phyloP scores from a whole-genome alignment of 2,329 filamentous ascomycete genomes.

The Rhexocercosporidium sp. region DNA sequence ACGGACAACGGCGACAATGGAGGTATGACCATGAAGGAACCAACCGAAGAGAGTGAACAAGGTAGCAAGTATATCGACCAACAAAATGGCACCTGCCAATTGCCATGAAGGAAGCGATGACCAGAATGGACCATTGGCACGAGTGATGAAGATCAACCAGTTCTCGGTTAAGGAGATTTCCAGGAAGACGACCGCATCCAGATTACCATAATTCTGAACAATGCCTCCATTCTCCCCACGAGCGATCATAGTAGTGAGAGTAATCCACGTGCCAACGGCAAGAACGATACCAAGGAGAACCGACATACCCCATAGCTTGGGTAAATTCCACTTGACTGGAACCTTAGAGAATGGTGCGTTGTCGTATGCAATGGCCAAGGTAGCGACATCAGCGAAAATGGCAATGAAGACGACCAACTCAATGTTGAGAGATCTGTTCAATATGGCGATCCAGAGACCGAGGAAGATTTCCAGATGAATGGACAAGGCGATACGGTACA shows the following conservation, averaged over 20 bases:
- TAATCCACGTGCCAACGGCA: constrained; percentile 85
- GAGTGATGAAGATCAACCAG: constrained; percentile 96
- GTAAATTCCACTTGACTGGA: constrained; percentile 94
- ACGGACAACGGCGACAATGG: constrained; percentile 83
- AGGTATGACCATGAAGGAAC: constrained; percentile 73
- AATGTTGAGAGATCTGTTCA: constrained; percentile 84
- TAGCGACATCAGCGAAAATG: constrained; percentile 93
- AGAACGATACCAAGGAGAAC: constrained; percentile 82
- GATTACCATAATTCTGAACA: constrained; percentile 84
- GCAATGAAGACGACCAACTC: constrained; percentile 92
- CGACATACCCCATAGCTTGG: constrained; percentile 93
- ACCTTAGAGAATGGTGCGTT: constrained; percentile 86
- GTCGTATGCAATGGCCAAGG: constrained; percentile 90
- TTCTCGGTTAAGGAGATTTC: constrained; percentile 92
- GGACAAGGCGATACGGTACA: constrained; percentile 92
- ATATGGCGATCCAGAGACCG: constrained; percentile 87
- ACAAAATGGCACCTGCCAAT: constrained; percentile 74
- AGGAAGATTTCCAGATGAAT: constrained; percentile 92
- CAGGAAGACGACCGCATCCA: constrained; percentile 85
- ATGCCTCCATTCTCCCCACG: constrained; percentile 77
- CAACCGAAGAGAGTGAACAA: constrained; percentile 86
- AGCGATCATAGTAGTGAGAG: constrained; percentile 81
- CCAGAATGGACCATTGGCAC: constrained; percentile 92
- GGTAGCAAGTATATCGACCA: constrained; percentile 84
- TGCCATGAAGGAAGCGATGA: constrained; percentile 89